Evolutionary conservation across 192 early-diverging fungal species (phyloP).

Genomic region (Mortierella claussenii): DNA sequence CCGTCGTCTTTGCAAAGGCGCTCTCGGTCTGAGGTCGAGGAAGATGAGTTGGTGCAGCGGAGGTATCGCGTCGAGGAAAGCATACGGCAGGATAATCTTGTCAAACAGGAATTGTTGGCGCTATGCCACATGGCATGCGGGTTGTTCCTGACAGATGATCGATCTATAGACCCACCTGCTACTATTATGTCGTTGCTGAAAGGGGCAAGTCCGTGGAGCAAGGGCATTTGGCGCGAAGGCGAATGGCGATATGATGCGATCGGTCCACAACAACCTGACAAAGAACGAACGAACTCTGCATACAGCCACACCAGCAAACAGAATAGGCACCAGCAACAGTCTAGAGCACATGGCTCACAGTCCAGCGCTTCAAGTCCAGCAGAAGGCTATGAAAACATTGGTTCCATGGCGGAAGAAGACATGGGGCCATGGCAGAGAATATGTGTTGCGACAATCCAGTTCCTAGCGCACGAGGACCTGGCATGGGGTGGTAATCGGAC

Average conservation of each 20-base stretch:
- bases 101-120: slow-evolving; percentile 33
- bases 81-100: slow-evolving; percentile 24
- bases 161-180: slow-evolving; percentile 7
- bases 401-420: slow-evolving; percentile 7
- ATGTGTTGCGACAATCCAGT: slow-evolving; percentile 41
- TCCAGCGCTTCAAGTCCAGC: too few species aligned
- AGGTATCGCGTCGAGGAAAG: slow-evolving; percentile 35
- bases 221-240: slow-evolving; percentile 45
- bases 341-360: too few species aligned
- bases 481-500: slow-evolving; percentile 41
- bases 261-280: neutral
- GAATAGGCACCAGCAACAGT: neutral
- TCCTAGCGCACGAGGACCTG: slow-evolving; percentile 37
- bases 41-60: slow-evolving; percentile 19
- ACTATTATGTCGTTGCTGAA: slow-evolving; percentile 43
- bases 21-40: neutral
- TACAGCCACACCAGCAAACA: too few species aligned
- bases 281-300: too few species aligned
- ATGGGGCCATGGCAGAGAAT: slow-evolving; percentile 41
- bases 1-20: neutral
- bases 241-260: slow-evolving; percentile 31
- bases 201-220: slow-evolving; percentile 34
- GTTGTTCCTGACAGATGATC: slow-evolving; percentile 22
- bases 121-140: slow-evolving; percentile 52
- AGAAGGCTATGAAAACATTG: too few species aligned